Evolutionary conservation across 768 basidiomycete genomes (phyloP).

Genomic region (Arthromyces matolae): DNA sequence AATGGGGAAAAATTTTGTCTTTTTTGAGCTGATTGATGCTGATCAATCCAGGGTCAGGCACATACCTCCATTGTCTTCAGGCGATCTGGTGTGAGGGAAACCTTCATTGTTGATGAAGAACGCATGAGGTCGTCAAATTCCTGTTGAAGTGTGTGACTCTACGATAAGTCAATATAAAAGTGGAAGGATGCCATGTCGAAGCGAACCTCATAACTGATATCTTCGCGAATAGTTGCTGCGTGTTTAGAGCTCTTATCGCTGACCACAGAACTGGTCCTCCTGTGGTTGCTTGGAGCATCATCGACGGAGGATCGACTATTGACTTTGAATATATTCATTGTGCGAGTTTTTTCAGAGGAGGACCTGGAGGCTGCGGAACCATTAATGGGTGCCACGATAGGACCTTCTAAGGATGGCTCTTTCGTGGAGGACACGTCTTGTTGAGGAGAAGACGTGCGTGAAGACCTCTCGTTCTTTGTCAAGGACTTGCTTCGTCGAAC

Average conservation of each 20-base stretch:
- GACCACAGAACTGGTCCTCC: slow-evolving; percentile 49
- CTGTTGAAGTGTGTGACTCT: slow-evolving; percentile 59
- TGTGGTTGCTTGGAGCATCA: slow-evolving; percentile 45
- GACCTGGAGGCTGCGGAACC: slow-evolving; percentile 37
- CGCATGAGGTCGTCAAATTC: slow-evolving; percentile 94
- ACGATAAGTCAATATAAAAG: slow-evolving; percentile 16
- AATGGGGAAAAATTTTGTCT: slow-evolving; percentile 22
- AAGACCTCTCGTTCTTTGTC: slow-evolving; percentile 49
- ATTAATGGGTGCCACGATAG: slow-evolving; percentile 24
- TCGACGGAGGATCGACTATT: slow-evolving; percentile 38
- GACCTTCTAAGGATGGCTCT: slow-evolving; percentile 38
- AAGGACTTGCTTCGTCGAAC: slow-evolving; percentile 69
- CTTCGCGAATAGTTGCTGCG: slow-evolving; percentile 25
- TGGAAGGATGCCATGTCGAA: slow-evolving; percentile 5
- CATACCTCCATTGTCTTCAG: slow-evolving; percentile 90
- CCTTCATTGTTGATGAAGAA: slow-evolving; percentile 88
- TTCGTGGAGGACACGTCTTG: slow-evolving; percentile 35
- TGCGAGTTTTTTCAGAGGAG: slow-evolving; percentile 63
- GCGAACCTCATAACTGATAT: slow-evolving; percentile 34
- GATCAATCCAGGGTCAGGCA: slow-evolving; percentile 32
- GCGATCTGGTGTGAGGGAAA: slow-evolving; percentile 92
- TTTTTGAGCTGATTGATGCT: slow-evolving; percentile 14
- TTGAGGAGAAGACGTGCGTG: slow-evolving; percentile 45
- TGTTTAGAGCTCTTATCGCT: slow-evolving; percentile 45
- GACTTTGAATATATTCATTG: slow-evolving; percentile 53